phyloP scores from a whole-genome alignment of 176 grass and related monocot species.

The Ensete ventricosum region DNA sequence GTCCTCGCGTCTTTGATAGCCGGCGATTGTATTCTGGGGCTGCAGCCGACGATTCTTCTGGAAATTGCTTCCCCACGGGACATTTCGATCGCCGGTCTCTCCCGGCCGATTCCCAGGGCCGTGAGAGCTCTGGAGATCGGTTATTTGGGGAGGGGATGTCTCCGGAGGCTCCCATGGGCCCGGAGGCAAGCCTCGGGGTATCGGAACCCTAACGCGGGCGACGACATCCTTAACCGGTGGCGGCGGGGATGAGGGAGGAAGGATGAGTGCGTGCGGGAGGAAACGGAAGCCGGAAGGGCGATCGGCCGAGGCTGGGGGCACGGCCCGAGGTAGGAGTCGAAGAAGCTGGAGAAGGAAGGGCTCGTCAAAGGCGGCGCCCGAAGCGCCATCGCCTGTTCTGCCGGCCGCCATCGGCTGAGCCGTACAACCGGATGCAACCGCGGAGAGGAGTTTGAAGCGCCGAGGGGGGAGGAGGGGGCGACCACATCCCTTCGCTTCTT shows the following conservation, averaged over 20 bases:
- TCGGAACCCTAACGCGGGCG: constrained; percentile 30
- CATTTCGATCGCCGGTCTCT: not conserved
- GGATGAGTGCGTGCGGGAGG: constrained; percentile 36
- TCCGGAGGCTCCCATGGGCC: constrained; percentile 14
- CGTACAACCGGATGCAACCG: not conserved
- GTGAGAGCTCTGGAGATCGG: not conserved
- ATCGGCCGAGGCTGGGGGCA: constrained; percentile 2
- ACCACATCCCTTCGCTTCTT: too few relatives aligned
- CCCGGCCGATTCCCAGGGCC: not conserved
- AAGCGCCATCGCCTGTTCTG: too few relatives aligned
- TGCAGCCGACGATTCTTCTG: not conserved
- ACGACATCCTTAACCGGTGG: not conserved
- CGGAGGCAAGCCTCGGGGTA: constrained; percentile 14
- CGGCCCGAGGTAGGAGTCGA: constrained; percentile 22
- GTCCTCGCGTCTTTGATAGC: not conserved
- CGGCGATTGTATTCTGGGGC: not conserved
- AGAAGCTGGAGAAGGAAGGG: not conserved
- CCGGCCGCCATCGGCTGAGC: too few relatives aligned
- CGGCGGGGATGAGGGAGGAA: not conserved
- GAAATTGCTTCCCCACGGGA: not conserved
- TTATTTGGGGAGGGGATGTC: not conserved
- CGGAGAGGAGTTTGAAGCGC: not conserved
- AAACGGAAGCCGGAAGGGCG: not conserved
- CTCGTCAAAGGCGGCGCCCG: not conserved
- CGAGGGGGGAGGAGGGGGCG: too few relatives aligned